Evolutionary conservation across 225 moss, liverwort and hornwort species (phyloP).

Genomic region (Polytrichum commune): DNA sequence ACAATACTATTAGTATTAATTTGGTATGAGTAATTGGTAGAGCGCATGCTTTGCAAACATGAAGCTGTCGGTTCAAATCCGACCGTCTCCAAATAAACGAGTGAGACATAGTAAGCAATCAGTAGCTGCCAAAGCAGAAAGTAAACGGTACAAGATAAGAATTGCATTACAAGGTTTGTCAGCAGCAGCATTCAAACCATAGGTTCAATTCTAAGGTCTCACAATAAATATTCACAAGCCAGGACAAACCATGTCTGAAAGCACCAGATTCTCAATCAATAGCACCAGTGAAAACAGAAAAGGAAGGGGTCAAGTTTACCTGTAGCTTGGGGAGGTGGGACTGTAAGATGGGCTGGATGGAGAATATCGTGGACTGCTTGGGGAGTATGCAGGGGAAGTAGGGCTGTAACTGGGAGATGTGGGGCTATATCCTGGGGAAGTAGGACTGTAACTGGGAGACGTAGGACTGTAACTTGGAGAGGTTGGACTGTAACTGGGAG

Average conservation of each 20-base stretch:
- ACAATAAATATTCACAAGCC: too few species aligned
- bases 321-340: constrained; percentile 90
- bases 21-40: too few species aligned
- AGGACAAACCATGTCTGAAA: too few species aligned
- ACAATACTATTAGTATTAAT: too few species aligned
- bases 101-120: too few species aligned
- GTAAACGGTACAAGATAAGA: too few species aligned
- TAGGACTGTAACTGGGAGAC: constrained; percentile 80
- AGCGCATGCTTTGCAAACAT: too few species aligned
- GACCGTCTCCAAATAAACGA: too few species aligned
- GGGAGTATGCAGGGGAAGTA: constrained; percentile 69
- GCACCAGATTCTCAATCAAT: neutral
- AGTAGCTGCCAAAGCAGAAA: too few species aligned
- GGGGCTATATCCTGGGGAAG: constrained; percentile 71
- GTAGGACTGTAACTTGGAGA: constrained; percentile 89
- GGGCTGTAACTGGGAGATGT: constrained; percentile 84
- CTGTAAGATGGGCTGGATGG: constrained; percentile 73
- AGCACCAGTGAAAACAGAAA: constrained; percentile 1
- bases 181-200: neutral
- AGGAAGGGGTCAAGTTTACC: constrained; percentile 31
- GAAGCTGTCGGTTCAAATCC: too few species aligned
- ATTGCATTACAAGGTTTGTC: neutral
- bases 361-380: constrained; percentile 87
- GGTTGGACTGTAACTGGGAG: constrained; percentile 88
- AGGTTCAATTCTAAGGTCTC: neutral